Evolutionary conservation across 192 early-diverging fungal genomes (phyloP), one percentile per base, ranked within the genome.

Genomic region (Backusella macrospora): DNA sequence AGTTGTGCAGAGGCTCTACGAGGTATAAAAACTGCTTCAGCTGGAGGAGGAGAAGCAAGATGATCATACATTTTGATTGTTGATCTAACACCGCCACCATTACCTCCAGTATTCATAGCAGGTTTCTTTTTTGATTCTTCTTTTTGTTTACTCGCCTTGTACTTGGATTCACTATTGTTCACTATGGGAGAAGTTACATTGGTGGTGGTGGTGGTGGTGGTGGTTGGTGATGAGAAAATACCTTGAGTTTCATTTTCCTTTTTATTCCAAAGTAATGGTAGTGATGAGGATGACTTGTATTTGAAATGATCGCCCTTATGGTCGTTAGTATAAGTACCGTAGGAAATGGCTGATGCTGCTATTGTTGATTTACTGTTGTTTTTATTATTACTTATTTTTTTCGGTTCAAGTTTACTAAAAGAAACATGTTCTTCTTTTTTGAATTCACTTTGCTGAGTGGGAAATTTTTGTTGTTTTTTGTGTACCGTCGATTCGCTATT

Each of bases 381-480:
- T 5, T 59, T 59, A 59, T 9, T 23, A 23, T 26, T 26, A 59
- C 3, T 23, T 5, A 23, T 59, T 26, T 26, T 59, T 10, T 59
- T 59, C 26, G 26, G 26, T 26, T 23, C 52, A 59, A 23, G 9
- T 26, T 59, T 59, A 59, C 52, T 59, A 12, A 26, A 59, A 59
- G 3, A 26, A 34, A 34, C 29, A 34, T 1, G 29, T 2, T 34
- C 29, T 59, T 59, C 52, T 5, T 59, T 59, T 59, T 59, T 59
- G 21, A 23, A 13, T 26, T 23, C 52, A 8, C 26, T 59, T 26
- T 59, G 52, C 12, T 59, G 52, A 59, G 52, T 59, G 52, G 52
- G 52, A 59, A 59, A 23, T 18, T 59, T 59, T 29, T 59, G 48
- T 21, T 49, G 52, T 23, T 59, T 18, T 26, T 59, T 59, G 52